Evolutionary conservation across 257 asterid species (phyloP).

Genomic region (Ehretia macrophylla): DNA sequence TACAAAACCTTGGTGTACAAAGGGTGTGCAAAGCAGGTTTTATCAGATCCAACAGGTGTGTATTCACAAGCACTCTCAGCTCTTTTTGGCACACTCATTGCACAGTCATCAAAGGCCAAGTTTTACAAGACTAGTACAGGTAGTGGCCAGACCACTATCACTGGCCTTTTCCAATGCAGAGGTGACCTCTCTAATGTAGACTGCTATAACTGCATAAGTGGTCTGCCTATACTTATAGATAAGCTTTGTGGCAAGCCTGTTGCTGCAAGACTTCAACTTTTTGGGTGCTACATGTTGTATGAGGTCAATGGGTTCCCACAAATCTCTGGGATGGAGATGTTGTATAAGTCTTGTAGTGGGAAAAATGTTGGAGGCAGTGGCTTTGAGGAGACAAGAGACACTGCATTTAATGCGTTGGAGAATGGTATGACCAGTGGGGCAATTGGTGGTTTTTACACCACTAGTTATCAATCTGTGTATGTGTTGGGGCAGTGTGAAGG

Average conservation of each 20-base stretch:
- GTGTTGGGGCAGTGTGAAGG: conserved; percentile 96
- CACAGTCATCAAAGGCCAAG: conserved; percentile 83
- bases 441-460: conserved; percentile 55
- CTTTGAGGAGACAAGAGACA: conserved; percentile 78
- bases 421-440: conserved; percentile 50
- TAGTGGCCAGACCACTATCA: conserved; percentile 51
- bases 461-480: conserved; percentile 55
- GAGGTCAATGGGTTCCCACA: conserved; percentile 81
- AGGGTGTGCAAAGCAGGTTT: conserved; percentile 79
- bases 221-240: conserved; percentile 74
- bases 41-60: conserved; percentile 88
- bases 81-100: conserved; percentile 71
- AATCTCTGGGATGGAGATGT: conserved; percentile 88
- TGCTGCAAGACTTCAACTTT: conserved; percentile 90
- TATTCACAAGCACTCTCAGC: conserved; percentile 86
- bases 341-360: conserved; percentile 79
- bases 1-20: conserved; percentile 71
- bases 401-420: conserved; percentile 60
- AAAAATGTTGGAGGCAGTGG: conserved; percentile 71
- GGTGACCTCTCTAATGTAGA: conserved; percentile 85
- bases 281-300: conserved; percentile 86
- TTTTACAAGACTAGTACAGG: conserved; percentile 72
- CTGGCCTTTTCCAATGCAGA: conserved; percentile 89
- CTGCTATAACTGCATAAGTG: conserved; percentile 79
- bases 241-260: conserved; percentile 77